A percentile compares a stretch with the other conserved stretches of the same genome.
These are phyloP conservation scores for Pyrus pyrifolia DNA, from an alignment of 306 rosid species.

Conservation along the genomic window DNA sequence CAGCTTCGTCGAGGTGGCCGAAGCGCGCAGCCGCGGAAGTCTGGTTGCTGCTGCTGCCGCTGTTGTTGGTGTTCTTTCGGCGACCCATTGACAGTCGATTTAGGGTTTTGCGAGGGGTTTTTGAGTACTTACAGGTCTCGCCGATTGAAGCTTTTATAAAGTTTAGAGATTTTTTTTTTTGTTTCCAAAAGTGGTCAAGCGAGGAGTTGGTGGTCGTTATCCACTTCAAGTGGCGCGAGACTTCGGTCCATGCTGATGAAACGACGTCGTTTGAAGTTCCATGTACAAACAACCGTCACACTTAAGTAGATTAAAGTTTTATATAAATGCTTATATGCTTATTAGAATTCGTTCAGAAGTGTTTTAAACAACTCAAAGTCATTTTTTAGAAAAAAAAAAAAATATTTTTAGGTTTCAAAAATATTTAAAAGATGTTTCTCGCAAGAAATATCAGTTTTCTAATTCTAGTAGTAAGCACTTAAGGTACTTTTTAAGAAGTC, in stretches of 20 bases:
- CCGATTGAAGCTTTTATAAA: background rate
- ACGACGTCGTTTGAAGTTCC: background rate
- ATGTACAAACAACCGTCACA: no score
- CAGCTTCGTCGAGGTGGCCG: constrained; percentile 25
- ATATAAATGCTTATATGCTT: no score
- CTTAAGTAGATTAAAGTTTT: no score
- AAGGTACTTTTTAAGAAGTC: no score
- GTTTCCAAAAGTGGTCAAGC: background rate
- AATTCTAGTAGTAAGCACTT: no score
- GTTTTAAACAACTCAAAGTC: no score
- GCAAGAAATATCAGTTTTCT: no score
- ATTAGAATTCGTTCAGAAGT: no score
- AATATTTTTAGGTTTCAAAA: no score
- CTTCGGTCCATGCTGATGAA: background rate
- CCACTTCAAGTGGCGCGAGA: background rate
- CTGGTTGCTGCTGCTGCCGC: constrained; percentile 12
- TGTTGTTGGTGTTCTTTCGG: constrained; percentile 30
- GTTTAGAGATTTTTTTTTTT: background rate
- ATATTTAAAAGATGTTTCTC: no score
- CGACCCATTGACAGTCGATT: constrained; percentile 43
- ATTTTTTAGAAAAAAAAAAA: no score
- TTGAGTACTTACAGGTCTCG: background rate
- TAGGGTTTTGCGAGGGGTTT: constrained; percentile 4
- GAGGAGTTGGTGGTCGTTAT: background rate
- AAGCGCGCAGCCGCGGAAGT: constrained; percentile 8